These are phyloP conservation scores for Chlorella sp. DNA, from an alignment of 139 green algal genomes.

Conservation along the genomic window DNA sequence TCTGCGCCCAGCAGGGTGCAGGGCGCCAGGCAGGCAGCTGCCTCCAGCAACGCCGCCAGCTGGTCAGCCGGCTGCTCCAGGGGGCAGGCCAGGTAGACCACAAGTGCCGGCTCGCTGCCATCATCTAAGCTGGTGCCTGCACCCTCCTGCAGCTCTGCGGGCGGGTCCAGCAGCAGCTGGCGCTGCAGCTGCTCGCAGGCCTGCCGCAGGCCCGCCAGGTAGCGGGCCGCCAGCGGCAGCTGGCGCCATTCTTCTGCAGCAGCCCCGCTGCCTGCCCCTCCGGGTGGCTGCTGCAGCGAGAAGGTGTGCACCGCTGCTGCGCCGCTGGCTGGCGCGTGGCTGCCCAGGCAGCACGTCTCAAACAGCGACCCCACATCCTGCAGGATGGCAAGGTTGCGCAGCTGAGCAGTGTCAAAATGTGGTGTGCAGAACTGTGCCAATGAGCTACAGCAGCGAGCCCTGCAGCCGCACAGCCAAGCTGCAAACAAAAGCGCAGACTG, in stretches of 20 bases:
- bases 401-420: not conserved
- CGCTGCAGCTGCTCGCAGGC: slow-evolving; percentile 31
- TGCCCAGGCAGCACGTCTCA: slow-evolving; percentile 30
- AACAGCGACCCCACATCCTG: slow-evolving; percentile 26
- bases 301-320: not conserved
- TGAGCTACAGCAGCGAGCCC: not conserved
- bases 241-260: not conserved
- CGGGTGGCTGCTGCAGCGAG: not conserved
- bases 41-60: slow-evolving; percentile 17
- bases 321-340: slow-evolving; percentile 1
- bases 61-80: not conserved
- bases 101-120: not conserved
- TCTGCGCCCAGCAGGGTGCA: slow-evolving; percentile 13
- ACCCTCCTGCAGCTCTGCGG: not conserved
- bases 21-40: slow-evolving; percentile 34
- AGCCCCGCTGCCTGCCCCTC: not conserved
- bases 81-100: slow-evolving; percentile 32
- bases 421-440: too few relatives aligned
- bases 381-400: not conserved
- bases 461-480: too few relatives aligned
- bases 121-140: not conserved
- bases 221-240: not conserved
- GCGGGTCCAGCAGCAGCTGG: slow-evolving; percentile 22
- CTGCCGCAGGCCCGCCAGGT: slow-evolving; percentile 12
- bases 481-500: too few relatives aligned